Evolutionary conservation across 352 stramenopile species (phyloP), one percentile per base, ranked within the genome.

Genomic region (Globisporangium okanoganense): DNA sequence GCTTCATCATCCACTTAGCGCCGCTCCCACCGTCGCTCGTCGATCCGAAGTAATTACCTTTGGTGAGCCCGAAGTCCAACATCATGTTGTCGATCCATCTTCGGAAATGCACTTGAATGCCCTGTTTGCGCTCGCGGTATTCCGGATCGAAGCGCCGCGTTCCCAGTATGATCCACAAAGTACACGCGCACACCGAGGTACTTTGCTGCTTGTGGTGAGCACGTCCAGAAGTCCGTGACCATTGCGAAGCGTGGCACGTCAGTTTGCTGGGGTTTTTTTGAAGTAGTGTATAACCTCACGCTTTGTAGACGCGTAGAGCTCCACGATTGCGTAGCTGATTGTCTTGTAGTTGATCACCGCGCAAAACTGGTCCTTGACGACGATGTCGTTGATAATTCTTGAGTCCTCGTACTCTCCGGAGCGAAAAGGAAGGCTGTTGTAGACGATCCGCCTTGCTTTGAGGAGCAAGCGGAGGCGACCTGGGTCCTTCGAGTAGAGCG

Each of bases 221-320:
- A 56, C 8, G 29, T 44, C 50, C 50, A 56, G n/a, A 56, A 56
- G 33, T 56, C 31, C 7, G 31, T 29, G 6, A 55, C 49, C 27
- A 56, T 31, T 0, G 50, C 31, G 29, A 44, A 56, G 31, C n/a
- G 22, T 29, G n/a, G 29, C 29, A 16, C 49, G 12, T 33, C 31
- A 12, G 35, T 18, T n/a, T 29, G 16, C 33, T 45, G 9, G n/a
- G 9, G 1, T 44, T 5, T 44, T 7, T 24, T 45, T 45, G 5
- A 20, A n/a, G 31, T 56, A 56, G 16, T 22, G 29, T 0, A 8
- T 35, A 20, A 45, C 41, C 20, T 45, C 50, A 31, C 27, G 3
- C 29, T 44, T 45, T 41, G 50, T 29, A 7, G 33, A 27, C 3
- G 50, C 16, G n/a, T 56, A 56, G 18, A 56, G 9, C n/a, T 56